Evolutionary conservation across 2,329 filamentous ascomycete genomes (phyloP), one percentile per base, ranked within the genome.

Genomic region (Fusarium phyllophilum): DNA sequence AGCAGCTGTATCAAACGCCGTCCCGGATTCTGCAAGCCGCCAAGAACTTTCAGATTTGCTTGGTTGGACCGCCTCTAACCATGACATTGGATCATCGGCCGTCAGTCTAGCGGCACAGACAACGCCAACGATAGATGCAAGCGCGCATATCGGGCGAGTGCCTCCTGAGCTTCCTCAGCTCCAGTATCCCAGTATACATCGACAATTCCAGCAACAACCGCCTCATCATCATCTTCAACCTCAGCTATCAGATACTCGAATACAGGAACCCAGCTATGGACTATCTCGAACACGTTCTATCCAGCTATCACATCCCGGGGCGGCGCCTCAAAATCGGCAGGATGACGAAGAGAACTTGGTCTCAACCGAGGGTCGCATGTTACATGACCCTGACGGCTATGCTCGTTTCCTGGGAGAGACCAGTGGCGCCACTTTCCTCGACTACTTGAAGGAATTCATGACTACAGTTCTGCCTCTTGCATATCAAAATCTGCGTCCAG

Each of bases 381-480:
- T 88, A 11, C 80, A 83, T 33, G 86, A 88, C 66, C 77, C 79
- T 7, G 82, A 84, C 49, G 85, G 85, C 31, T 84, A 82, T 31
- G 78, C 82, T 3, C 83, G 85, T 18, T 88, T 85, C 73, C 82
- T 86, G 6, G 86, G 86, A 44, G 84, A 85, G 74, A 87, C 86
- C 13, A 87, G 86, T 29, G 86, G 85, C 22, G 85, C 85, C 17
- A 86, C 84, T 3, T 88, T 88, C 60, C 82, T 88, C 10, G 86
- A 88, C 65, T 79, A 84, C 24, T 76, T 88, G 46, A 87, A 87
- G 69, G 82, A 83, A 57, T 84, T 87, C 66, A 85, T 88, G 79
- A 78, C 78, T 44, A 83, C 82, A 20, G 78, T 84, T 24, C 74
- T 83, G 26, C 80, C 81, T n/a, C 74, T 84, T 26, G 80, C 79